Conservation (phyloP, 345 rosid genomes). For the Hibiscus tridactylites region DNA sequence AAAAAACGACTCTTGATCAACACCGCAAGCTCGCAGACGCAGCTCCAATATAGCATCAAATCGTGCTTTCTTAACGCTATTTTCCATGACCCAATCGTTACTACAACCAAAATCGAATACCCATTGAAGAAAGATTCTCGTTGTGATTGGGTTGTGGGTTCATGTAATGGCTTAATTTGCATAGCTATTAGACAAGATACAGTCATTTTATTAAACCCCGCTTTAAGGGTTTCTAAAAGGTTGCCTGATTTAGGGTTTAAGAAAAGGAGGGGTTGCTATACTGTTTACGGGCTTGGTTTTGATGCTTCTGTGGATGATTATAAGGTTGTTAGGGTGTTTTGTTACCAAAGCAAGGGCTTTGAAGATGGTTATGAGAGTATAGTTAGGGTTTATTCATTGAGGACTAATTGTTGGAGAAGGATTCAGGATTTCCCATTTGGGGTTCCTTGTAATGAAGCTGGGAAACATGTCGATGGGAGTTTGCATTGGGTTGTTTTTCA, state of each 20-base stretch:
- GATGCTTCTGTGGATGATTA: conserved; percentile 9
- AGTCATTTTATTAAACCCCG: conserved; percentile 2
- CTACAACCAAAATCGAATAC: neutral
- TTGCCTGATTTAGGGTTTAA: conserved; percentile 12
- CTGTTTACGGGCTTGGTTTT: conserved; percentile 9
- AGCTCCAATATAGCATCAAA: neutral
- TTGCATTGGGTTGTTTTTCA: conserved; percentile 2
- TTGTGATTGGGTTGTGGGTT: conserved; percentile 3
- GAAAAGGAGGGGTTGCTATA: conserved; percentile 1
- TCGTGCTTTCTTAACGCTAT: neutral
- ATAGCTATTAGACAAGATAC: neutral
- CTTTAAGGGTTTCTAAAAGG: neutral
- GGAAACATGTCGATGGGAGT: conserved; percentile 2
- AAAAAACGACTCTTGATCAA: neutral
- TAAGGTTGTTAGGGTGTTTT: conserved; percentile 9
- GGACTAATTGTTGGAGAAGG: conserved; percentile 12
- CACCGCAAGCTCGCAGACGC: neutral
- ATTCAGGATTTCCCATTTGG: conserved; percentile 5
- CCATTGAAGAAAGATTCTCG: neutral
- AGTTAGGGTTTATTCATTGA: conserved; percentile 11
- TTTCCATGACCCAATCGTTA: neutral
- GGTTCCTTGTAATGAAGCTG: neutral
- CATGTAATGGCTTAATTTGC: conserved; percentile 12
- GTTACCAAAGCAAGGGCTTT: neutral
- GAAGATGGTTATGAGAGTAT: neutral